Evolutionary conservation across 1,284 basidiomycete genomes (phyloP).

Genomic region (Cryptococcus sp.): DNA sequence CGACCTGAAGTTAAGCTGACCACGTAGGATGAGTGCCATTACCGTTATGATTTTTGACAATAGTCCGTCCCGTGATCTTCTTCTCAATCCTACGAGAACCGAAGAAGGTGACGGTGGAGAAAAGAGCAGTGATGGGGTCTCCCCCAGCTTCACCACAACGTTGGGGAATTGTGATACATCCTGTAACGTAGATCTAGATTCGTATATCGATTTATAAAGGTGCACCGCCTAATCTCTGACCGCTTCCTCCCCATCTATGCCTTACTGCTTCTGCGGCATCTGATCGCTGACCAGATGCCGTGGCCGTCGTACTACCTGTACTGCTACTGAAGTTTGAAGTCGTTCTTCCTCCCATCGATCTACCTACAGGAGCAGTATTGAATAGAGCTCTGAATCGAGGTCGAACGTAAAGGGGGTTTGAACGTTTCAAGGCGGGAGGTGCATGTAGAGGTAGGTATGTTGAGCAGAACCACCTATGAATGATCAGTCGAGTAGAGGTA

Average conservation of each 20-base stretch:
- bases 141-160: no score
- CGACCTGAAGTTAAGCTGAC: no score
- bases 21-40: no score
- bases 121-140: no score
- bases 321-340: background rate
- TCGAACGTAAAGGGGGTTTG: conserved; percentile 35
- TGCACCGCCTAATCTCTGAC: conserved; percentile 36
- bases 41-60: no score
- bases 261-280: conserved; percentile 21
- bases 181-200: no score
- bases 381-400: conserved; percentile 27
- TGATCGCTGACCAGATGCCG: background rate
- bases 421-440: conserved; percentile 28
- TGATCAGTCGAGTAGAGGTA: background rate
- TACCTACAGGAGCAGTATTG: conserved; percentile 2
- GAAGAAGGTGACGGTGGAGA: no score
- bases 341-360: conserved; percentile 6
- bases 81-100: no score
- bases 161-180: no score
- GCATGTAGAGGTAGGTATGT: conserved; percentile 41
- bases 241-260: conserved; percentile 39
- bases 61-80: no score
- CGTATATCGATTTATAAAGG: no score
- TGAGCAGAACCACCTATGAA: conserved; percentile 43
- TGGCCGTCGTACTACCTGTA: background rate